Evolutionary conservation across 2,329 filamentous ascomycete species (phyloP).

Genomic region (Fusarium coicis): DNA sequence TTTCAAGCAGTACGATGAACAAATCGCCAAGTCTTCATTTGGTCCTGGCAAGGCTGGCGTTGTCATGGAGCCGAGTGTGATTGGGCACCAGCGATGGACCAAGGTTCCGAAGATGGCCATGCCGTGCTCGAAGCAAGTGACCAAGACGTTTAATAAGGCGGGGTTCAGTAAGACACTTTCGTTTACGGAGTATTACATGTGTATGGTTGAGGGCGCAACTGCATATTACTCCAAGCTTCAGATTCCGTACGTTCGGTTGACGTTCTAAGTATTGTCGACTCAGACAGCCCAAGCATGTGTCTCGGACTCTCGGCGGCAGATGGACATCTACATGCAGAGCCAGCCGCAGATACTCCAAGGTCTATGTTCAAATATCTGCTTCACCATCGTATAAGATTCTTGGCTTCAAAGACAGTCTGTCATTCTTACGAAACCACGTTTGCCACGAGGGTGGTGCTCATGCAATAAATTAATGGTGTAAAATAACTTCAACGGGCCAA

Average conservation of each 20-base stretch:
- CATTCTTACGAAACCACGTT: neutral
- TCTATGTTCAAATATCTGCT: neutral
- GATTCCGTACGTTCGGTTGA: neutral
- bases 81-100: neutral
- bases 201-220: neutral
- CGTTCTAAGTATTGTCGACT: neutral
- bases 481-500: slow-evolving; percentile 19
- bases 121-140: neutral
- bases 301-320: too few relatives aligned
- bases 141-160: neutral
- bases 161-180: neutral
- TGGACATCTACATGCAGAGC: too few relatives aligned
- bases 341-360: rapidly evolving
- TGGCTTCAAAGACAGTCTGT: too few relatives aligned
- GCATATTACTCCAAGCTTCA: neutral
- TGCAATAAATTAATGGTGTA: neutral
- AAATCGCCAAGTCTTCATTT: neutral
- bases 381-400: rapidly evolving
- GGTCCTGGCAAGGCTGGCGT: neutral
- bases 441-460: neutral
- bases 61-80: neutral
- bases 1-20: neutral
- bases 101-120: neutral
- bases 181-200: neutral
- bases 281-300: rapidly evolving